Percentiles rank a stretch among this genome's conserved stretches.
Conservation (phyloP, 2,329 filamentous ascomycete genomes). For the Zalaria obscura region DNA sequence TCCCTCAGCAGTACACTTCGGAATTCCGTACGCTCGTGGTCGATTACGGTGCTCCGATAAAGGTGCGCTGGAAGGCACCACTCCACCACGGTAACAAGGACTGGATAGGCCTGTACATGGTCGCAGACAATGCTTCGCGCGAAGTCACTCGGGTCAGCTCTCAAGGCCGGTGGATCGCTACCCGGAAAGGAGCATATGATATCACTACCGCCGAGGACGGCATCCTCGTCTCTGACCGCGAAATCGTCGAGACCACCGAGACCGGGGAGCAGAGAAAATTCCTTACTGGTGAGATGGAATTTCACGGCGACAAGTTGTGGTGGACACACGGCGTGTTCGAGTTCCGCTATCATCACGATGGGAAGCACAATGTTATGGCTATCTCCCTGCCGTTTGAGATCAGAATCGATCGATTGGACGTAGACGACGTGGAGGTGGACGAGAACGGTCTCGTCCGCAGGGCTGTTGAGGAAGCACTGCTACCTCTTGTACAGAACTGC, state of each 20-base stretch:
- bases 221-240: conserved; percentile 55
- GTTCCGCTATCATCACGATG: conserved; percentile 91
- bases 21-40: conserved; percentile 63
- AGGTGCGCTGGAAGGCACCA: conserved; percentile 80
- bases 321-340: conserved; percentile 96
- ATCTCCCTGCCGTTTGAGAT: conserved; percentile 91
- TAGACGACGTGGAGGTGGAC: conserved; percentile 50
- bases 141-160: conserved; percentile 74
- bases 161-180: conserved; percentile 79
- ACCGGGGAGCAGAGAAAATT: conserved; percentile 42
- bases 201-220: conserved; percentile 60
- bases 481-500: conserved; percentile 81
- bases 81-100: conserved; percentile 77
- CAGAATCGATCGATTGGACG: conserved; percentile 66
- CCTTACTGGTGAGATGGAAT: conserved; percentile 69
- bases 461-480: conserved; percentile 60
- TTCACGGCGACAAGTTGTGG: conserved; percentile 87
- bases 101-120: conserved; percentile 94
- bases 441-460: conserved; percentile 47
- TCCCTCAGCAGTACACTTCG: conserved; percentile 44
- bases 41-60: conserved; percentile 82
- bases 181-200: conserved; percentile 63
- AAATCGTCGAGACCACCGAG: conserved; percentile 29
- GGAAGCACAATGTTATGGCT: conserved; percentile 84
- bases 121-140: conserved; percentile 80